phyloP scores from a whole-genome alignment of 140 eudicot species.

The Senecio squalidus region DNA sequence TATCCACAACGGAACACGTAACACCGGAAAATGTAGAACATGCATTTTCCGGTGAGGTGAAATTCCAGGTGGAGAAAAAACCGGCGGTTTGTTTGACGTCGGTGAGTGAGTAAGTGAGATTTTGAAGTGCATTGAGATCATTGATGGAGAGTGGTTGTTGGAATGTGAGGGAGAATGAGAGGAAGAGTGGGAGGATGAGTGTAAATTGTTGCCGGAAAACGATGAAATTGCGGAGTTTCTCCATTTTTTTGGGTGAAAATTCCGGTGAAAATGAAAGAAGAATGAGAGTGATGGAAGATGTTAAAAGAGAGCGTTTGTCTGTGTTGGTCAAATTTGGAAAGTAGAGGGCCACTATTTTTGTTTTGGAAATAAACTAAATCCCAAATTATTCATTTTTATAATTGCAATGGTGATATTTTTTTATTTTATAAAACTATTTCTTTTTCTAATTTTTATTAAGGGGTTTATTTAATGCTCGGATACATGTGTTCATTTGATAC shows the following conservation, averaged over 20 bases:
- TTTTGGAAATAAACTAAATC: conserved; percentile 28
- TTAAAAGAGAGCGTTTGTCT: conserved; percentile 24
- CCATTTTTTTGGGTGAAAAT: not conserved
- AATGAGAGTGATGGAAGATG: not conserved
- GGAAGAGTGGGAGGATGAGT: not conserved
- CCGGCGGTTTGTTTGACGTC: conserved; percentile 30
- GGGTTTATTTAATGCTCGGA: no score
- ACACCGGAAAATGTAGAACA: conserved; percentile 65
- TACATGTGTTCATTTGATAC: no score
- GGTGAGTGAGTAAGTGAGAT: conserved; percentile 43
- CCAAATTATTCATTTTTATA: not conserved
- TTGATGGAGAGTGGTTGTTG: conserved; percentile 19
- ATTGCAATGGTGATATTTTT: not conserved
- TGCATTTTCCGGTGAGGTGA: conserved; percentile 42
- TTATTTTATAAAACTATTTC: not conserved
- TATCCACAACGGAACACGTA: conserved; percentile 31
- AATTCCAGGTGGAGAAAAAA: conserved; percentile 76
- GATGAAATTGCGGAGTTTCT: conserved; percentile 7
- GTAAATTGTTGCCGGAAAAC: conserved; percentile 16
- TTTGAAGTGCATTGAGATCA: conserved; percentile 44
- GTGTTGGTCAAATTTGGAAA: conserved; percentile 25
- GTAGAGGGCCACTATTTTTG: conserved; percentile 24
- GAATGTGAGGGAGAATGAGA: conserved; percentile 12
- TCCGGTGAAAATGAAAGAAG: conserved; percentile 10
- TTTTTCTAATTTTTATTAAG: no score